A percentile compares a stretch with the other conserved stretches of the same genome.
Conservation (phyloP, 169 alveolate species). For the Cryptosporidium muris region DNA sequence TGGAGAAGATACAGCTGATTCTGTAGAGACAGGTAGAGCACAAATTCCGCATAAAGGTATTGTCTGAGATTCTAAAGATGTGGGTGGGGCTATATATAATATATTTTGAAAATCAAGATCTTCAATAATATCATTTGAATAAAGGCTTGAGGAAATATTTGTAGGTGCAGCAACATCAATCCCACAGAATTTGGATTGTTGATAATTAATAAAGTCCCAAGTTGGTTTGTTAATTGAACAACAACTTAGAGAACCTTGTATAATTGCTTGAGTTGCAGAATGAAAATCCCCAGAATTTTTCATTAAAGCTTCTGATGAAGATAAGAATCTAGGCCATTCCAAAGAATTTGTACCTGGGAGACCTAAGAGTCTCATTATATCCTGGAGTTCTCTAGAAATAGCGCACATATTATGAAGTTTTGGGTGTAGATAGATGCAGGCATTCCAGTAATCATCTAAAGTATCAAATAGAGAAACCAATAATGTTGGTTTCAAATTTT, state of each 20-base stretch:
- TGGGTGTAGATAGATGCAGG: slow-evolving; percentile 52
- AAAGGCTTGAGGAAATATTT: neutral
- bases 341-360: slow-evolving; percentile 47
- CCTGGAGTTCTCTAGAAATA: neutral
- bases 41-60: slow-evolving; percentile 62
- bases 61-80: neutral
- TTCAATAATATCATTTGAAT: neutral
- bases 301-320: neutral
- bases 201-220: slow-evolving; percentile 67
- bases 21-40: slow-evolving; percentile 69
- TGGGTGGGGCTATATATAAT: neutral
- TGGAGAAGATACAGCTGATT: slow-evolving; percentile 26
- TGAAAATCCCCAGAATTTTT: neutral
- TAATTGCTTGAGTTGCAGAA: slow-evolving; percentile 35
- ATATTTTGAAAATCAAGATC: neutral
- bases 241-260: slow-evolving; percentile 40
- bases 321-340: slow-evolving; percentile 21
- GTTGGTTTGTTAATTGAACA: neutral
- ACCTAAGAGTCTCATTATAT: slow-evolving; percentile 4
- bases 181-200: slow-evolving; percentile 62
- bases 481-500: slow-evolving; percentile 9
- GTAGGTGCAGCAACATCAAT: slow-evolving; percentile 39
- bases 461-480: slow-evolving; percentile 58
- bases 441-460: slow-evolving; percentile 61
- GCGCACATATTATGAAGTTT: slow-evolving; percentile 25